Percentiles rank a stretch among this genome's conserved stretches.
Conservation (phyloP, 1,284 basidiomycete species). For the Volvariella volvacea region DNA sequence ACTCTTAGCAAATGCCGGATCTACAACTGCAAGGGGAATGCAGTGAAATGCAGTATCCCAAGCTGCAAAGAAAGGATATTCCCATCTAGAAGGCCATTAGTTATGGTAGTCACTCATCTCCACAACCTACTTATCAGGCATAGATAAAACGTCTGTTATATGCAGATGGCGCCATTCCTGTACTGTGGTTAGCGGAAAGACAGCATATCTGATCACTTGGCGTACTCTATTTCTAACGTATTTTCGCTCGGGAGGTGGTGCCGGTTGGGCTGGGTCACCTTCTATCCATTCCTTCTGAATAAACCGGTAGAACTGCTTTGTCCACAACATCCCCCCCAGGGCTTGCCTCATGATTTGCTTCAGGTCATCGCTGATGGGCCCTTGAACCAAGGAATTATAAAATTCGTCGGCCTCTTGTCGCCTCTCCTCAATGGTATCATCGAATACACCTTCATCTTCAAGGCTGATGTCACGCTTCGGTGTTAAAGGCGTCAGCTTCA, state of each 20-base stretch:
- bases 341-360: constrained; percentile 97
- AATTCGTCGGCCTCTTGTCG: constrained; percentile 95
- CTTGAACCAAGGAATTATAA: constrained; percentile 75
- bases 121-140: constrained; percentile 85
- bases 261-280: constrained; percentile 92
- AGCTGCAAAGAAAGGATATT: constrained; percentile 92
- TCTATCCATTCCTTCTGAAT: constrained; percentile 95
- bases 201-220: constrained; percentile 6
- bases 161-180: constrained; percentile 95
- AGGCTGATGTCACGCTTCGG: constrained; percentile 73
- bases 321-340: constrained; percentile 98
- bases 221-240: constrained; percentile 76
- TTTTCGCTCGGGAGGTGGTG: constrained; percentile 89
- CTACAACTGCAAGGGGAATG: constrained; percentile 92
- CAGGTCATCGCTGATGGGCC: constrained; percentile 86
- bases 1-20: constrained; percentile 94
- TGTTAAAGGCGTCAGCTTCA: constrained; percentile 84
- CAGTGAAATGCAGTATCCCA: constrained; percentile 99
- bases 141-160: constrained; percentile 92
- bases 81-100: constrained; percentile 58
- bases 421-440: constrained; percentile 84
- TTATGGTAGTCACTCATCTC: constrained; percentile 3
- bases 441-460: constrained; percentile 87
- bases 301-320: constrained; percentile 96
- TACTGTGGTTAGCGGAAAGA: constrained; percentile 5